Conservation (phyloP, 306 rosid genomes). For the Alnus rubra region DNA sequence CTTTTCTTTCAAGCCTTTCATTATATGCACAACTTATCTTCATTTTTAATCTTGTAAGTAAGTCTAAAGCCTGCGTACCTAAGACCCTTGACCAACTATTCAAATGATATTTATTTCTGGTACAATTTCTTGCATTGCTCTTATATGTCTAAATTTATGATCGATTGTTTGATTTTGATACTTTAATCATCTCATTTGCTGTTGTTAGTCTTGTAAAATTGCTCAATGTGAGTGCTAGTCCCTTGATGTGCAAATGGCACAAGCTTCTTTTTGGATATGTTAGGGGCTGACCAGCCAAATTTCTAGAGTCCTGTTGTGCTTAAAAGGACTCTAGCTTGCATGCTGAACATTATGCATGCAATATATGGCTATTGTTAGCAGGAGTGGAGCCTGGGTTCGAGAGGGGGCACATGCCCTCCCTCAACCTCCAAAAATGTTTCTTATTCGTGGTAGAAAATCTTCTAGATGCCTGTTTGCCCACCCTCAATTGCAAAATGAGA, state of each 20-base stretch:
- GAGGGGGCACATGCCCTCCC: too few species aligned
- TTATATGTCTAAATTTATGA: slow-evolving; percentile 13
- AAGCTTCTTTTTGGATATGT: not conserved
- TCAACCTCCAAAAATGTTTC: too few species aligned
- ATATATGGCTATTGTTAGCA: too few species aligned
- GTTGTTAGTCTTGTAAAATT: not conserved
- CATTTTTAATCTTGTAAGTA: slow-evolving; percentile 51
- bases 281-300: not conserved
- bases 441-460: too few species aligned
- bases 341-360: not conserved
- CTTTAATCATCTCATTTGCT: slow-evolving; percentile 21
- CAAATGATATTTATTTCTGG: slow-evolving; percentile 36
- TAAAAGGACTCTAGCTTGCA: not conserved
- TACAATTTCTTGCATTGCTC: slow-evolving; percentile 33
- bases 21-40: slow-evolving; percentile 30
- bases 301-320: not conserved
- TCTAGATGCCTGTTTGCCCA: too few species aligned
- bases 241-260: not conserved
- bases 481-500: too few species aligned
- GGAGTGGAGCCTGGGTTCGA: too few species aligned
- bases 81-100: slow-evolving; percentile 29
- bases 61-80: slow-evolving; percentile 32
- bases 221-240: not conserved
- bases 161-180: not conserved
- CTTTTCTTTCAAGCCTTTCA: slow-evolving; percentile 8